phyloP scores from a whole-genome alignment of 441 rosid genomes.

The Sinapis alba region DNA sequence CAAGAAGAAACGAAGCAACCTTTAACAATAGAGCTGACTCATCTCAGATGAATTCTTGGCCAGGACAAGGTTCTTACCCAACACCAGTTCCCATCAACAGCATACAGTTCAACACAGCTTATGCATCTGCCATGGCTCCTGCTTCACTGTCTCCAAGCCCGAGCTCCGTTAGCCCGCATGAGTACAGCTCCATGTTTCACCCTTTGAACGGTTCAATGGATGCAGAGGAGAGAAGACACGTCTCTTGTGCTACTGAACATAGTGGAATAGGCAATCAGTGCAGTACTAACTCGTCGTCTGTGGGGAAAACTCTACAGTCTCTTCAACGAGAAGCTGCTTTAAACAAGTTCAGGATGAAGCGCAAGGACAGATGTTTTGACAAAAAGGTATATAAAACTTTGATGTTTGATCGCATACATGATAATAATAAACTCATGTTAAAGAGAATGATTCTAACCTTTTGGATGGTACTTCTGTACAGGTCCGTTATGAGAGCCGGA shows the following conservation, averaged over 20 bases:
- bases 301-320: constrained; percentile 48
- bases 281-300: constrained; percentile 33
- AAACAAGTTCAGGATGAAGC: constrained; percentile 81
- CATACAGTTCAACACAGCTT: constrained; percentile 42
- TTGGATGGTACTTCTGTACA: constrained; percentile 30
- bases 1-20: constrained; percentile 44
- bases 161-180: constrained; percentile 58
- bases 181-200: constrained; percentile 44
- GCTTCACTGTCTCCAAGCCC: constrained; percentile 54
- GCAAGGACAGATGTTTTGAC: constrained; percentile 88
- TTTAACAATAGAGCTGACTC: constrained; percentile 39
- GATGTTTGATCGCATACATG: not conserved
- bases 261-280: constrained; percentile 69
- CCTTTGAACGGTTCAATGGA: constrained; percentile 25
- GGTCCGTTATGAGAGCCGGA: constrained; percentile 92
- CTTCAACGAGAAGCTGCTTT: constrained; percentile 84
- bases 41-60: constrained; percentile 41
- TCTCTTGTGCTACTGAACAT: constrained; percentile 59
- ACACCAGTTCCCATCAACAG: constrained; percentile 47
- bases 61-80: constrained; percentile 47
- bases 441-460: constrained; percentile 16
- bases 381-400: constrained; percentile 61
- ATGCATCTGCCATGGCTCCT: constrained; percentile 37
- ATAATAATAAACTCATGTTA: not conserved
- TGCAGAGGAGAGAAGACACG: constrained; percentile 56